Evolutionary conservation across 177 flowering plant species (phyloP), one percentile per base, ranked within the genome.

Genomic region (Vitis hybrid): DNA sequence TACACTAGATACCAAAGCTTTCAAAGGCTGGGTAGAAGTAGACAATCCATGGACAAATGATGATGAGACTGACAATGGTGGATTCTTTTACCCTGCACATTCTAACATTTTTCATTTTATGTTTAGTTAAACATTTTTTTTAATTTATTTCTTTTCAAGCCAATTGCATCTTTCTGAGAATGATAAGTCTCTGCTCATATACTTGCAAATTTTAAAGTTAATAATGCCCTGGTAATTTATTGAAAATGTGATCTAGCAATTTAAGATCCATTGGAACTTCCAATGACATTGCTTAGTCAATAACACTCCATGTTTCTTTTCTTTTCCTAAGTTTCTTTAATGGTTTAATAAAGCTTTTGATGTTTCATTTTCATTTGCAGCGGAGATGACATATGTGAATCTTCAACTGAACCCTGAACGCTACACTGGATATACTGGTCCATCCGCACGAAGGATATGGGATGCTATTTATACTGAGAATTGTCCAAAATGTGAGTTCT

Each of bases 31-130:
- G 98, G 71, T 81, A 52, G 98, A 81, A 72, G 82, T 80, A 14
- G 99, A 95, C 75, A 95, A 95, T 79, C 99, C 99, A 14, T 95
- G 99, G 99, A 95, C 99, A 57, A 62, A 79, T 79, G 99, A 95
- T 71, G 99, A 95, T 71, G 99, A 95, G 78, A 95, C 97, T 65
- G 98, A 95, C 66, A 93, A 93, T 77, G 89, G 99, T 93, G 75
- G 51, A 72, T 74, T 30, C 55, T 1, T 2, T 61, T 59, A 49
- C 9, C 62, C 18, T 68, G 52, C 5, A 32, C 15, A 15, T 3
- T 10, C 65, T 19, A 62, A 32, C 2, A 15, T n/a, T 30, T 34
- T 62, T 30, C 19, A 34, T 9, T 40, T 40, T 40, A 40, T 57
- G 30, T 34, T 10, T 13, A 56, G 18, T 17, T 14, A 14, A 40